Conservation (phyloP, 305 asterid species). For the Nicotiana rustica region DNA sequence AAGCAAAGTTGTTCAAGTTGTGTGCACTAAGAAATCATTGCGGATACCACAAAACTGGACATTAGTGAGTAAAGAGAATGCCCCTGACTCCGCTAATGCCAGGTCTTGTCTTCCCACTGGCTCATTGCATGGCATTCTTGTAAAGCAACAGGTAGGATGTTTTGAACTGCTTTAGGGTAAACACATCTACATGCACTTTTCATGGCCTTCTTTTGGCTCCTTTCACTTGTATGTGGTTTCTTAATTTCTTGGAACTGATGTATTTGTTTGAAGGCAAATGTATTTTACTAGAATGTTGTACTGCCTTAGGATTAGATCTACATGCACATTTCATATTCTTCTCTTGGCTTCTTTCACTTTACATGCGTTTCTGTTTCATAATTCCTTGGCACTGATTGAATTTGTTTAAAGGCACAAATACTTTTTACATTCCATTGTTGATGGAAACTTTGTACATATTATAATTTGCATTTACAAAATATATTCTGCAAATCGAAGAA, state of each 20-base stretch:
- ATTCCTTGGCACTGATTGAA: not conserved
- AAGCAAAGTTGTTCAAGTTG: conserved; percentile 60
- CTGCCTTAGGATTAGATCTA: not conserved
- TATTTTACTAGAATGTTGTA: not conserved
- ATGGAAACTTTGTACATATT: not conserved
- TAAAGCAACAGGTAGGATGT: conserved; percentile 51
- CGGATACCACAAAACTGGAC: conserved; percentile 54
- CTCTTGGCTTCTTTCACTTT: conserved; percentile 1
- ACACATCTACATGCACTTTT: conserved; percentile 18
- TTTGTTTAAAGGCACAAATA: not conserved
- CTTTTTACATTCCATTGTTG: not conserved
- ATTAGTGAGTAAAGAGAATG: conserved; percentile 47
- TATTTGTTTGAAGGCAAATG: conserved; percentile 2
- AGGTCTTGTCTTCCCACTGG: conserved; percentile 44
- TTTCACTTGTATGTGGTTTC: conserved; percentile 9
- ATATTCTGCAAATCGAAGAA: conserved; percentile 20
- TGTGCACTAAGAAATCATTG: conserved; percentile 57
- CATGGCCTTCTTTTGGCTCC: conserved; percentile 4
- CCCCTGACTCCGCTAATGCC: conserved; percentile 43
- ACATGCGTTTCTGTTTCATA: conserved; percentile 7
- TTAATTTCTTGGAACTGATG: not conserved
- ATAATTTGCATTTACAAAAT: conserved; percentile 17
- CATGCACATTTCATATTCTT: conserved; percentile 22
- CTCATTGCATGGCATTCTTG: conserved; percentile 56
- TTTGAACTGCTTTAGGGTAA: conserved; percentile 19